Conservation (phyloP, 1,284 basidiomycete genomes). For the Apiotrichum porosum region DNA sequence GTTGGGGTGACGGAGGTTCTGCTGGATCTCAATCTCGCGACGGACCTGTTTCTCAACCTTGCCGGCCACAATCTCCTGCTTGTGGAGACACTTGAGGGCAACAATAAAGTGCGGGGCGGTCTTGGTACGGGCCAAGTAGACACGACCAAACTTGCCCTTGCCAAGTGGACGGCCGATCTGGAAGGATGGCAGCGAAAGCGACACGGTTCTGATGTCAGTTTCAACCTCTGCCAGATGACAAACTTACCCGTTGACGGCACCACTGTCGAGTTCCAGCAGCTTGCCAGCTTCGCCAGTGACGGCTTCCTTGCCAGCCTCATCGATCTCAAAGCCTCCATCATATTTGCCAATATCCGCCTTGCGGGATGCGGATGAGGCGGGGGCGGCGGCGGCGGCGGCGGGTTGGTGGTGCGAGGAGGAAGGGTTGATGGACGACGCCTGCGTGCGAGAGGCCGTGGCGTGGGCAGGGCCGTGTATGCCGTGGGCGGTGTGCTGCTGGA, state of each 20-base stretch:
- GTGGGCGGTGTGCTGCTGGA: slow-evolving; percentile 6
- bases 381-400: neutral
- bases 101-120: slow-evolving; percentile 83
- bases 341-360: slow-evolving; percentile 67
- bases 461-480: slow-evolving; percentile 17
- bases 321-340: slow-evolving; percentile 78
- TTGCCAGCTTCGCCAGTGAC: slow-evolving; percentile 68
- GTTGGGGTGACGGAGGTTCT: slow-evolving; percentile 93
- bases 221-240: neutral
- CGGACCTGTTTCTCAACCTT: slow-evolving; percentile 93
- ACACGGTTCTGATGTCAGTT: slow-evolving; percentile 49
- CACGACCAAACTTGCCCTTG: slow-evolving; percentile 97
- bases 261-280: slow-evolving; percentile 71
- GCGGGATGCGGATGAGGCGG: slow-evolving; percentile 1
- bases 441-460: slow-evolving; percentile 24
- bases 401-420: neutral
- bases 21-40: slow-evolving; percentile 97
- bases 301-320: slow-evolving; percentile 54
- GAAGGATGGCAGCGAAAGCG: slow-evolving; percentile 65
- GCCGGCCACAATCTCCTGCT: slow-evolving; percentile 84
- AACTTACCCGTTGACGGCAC: slow-evolving; percentile 57
- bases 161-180: slow-evolving; percentile 94
- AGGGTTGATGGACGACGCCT: slow-evolving; percentile 15
- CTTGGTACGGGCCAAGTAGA: slow-evolving; percentile 97
- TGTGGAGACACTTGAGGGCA: slow-evolving; percentile 95